phyloP scores from a whole-genome alignment of 2,329 filamentous ascomycete genomes.

The Chaetomiaceae sp. region DNA sequence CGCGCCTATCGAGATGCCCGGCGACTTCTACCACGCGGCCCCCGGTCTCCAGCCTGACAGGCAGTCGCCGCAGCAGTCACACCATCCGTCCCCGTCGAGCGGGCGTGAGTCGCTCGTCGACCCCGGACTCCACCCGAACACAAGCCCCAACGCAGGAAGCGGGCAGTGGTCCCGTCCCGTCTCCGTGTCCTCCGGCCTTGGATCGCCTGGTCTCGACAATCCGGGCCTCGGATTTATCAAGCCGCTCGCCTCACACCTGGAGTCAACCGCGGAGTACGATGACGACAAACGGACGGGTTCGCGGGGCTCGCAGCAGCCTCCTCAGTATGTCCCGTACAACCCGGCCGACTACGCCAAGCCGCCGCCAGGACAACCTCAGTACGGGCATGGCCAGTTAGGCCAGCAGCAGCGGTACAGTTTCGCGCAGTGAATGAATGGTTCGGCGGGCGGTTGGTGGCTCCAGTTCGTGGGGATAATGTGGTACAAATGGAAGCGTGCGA shows the following conservation, averaged over 20 bases:
- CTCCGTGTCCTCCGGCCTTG: constrained; percentile 34
- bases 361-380: constrained; percentile 10
- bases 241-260: constrained; percentile 44
- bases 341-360: constrained; percentile 35
- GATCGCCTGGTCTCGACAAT: constrained; percentile 38
- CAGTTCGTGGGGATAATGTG: too few species aligned
- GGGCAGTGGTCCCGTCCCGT: constrained; percentile 30
- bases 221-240: constrained; percentile 39
- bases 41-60: constrained; percentile 22
- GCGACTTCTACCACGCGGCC: constrained; percentile 43
- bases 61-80: constrained; percentile 26
- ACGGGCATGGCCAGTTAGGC: constrained; percentile 17
- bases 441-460: too few species aligned
- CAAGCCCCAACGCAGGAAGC: constrained; percentile 15
- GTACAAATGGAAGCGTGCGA: not conserved
- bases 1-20: constrained; percentile 38
- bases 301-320: constrained; percentile 19
- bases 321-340: constrained; percentile 32
- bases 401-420: constrained; percentile 18
- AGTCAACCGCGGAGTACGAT: constrained; percentile 43
- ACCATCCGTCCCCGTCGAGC: constrained; percentile 14
- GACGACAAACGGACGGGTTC: constrained; percentile 27
- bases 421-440: constrained; percentile 2
- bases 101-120: constrained; percentile 28
- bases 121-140: not conserved